phyloP scores from a whole-genome alignment of 164 flowering plant species.

The Nymphaea colorata region DNA sequence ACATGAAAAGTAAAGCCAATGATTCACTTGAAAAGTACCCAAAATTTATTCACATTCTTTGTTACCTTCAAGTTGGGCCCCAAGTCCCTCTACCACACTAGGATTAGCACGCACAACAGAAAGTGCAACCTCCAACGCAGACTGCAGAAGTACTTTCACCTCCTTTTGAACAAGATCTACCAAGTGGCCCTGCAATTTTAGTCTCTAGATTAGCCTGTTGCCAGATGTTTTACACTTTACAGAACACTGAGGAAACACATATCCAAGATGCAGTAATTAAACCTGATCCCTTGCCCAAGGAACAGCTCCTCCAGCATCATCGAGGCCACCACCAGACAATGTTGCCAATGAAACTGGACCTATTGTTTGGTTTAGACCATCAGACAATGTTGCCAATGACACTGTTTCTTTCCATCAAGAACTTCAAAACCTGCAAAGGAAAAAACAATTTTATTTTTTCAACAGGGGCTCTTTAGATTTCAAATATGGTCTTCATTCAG shows the following conservation, averaged over 20 bases:
- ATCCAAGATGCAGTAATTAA: neutral
- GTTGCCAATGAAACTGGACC: slow-evolving; percentile 86
- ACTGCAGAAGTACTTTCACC: slow-evolving; percentile 72
- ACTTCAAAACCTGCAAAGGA: slow-evolving; percentile 66
- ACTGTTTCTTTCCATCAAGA: slow-evolving; percentile 93
- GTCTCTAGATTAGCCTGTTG: slow-evolving; percentile 8
- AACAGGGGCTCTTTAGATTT: too few relatives aligned
- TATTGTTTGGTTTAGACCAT: slow-evolving; percentile 80
- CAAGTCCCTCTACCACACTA: slow-evolving; percentile 85
- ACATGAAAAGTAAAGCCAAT: too few relatives aligned
- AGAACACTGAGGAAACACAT: too few relatives aligned
- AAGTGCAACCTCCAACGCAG: slow-evolving; percentile 81
- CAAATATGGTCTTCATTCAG: too few relatives aligned
- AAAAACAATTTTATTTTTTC: neutral
- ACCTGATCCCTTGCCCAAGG: slow-evolving; percentile 96
- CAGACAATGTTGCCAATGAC: slow-evolving; percentile 18
- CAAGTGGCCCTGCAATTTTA: slow-evolving; percentile 64
- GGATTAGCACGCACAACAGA: slow-evolving; percentile 90
- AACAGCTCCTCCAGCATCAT: slow-evolving; percentile 66
- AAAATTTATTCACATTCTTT: neutral
- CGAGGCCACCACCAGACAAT: slow-evolving; percentile 84
- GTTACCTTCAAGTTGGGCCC: slow-evolving; percentile 89
- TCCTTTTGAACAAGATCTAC: slow-evolving; percentile 95
- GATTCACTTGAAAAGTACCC: too few relatives aligned
- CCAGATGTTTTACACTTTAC: neutral